Evolutionary conservation across 2,329 filamentous ascomycete species (phyloP).

Genomic region (Aschersonia sp.): DNA sequence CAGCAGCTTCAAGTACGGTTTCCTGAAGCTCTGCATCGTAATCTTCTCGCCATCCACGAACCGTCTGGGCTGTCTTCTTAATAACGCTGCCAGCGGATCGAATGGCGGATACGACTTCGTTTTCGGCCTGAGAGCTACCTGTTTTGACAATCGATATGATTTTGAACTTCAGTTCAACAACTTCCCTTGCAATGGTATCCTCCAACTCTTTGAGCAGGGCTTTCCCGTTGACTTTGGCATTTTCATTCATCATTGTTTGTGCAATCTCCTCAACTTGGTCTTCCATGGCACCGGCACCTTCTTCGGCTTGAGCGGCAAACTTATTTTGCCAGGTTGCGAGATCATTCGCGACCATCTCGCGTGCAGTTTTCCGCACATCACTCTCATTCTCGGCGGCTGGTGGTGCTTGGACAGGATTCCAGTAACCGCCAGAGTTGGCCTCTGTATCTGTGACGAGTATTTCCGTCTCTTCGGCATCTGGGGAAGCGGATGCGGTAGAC

Average conservation of each 20-base stretch:
- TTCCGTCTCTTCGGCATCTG: conserved; percentile 5
- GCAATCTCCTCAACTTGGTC: conserved; percentile 46
- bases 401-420: conserved; percentile 26
- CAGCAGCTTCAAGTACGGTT: conserved; percentile 57
- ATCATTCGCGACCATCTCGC: conserved; percentile 60
- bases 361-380: conserved; percentile 40
- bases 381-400: conserved; percentile 32
- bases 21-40: conserved; percentile 57
- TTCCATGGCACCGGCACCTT: conserved; percentile 62
- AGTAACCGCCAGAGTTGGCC: conserved; percentile 10
- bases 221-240: conserved; percentile 51
- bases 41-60: conserved; percentile 61
- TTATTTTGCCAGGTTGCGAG: conserved; percentile 77
- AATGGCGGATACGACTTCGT: conserved; percentile 33
- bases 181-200: conserved; percentile 46
- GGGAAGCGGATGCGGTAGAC: conserved; percentile 17
- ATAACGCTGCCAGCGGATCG: conserved; percentile 57
- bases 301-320: conserved; percentile 72
- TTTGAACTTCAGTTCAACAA: conserved; percentile 49
- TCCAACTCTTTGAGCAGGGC: conserved; percentile 55
- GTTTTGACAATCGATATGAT: conserved; percentile 48
- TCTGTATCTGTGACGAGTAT: conserved; percentile 10
- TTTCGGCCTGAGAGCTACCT: conserved; percentile 25
- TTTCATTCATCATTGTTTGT: conserved; percentile 40
- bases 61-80: conserved; percentile 60